Evolutionary conservation across 1,284 basidiomycete species (phyloP), one percentile per base, ranked within the genome.

Genomic region (Vanrija humicola): DNA sequence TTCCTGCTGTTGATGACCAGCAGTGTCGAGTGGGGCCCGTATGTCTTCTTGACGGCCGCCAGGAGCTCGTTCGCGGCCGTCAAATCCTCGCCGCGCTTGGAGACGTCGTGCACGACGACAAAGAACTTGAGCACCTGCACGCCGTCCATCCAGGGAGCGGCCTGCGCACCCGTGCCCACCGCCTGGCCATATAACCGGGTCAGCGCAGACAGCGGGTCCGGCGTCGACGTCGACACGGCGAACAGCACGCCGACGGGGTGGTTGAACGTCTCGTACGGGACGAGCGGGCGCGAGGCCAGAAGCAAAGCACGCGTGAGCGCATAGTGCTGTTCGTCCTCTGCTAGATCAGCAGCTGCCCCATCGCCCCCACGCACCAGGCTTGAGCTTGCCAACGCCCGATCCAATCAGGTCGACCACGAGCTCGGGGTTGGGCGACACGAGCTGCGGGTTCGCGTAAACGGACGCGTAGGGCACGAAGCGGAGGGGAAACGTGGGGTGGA

Each of bases 211-310:
- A 78, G 45, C 0, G 76, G 74, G 29, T 77, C 74, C 7, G 66
- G 59, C 2, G 68, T 70, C 0, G 69, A 62, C 12, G 75, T 71
- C 6, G 73, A 75, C 21, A 75, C 63, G 15, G 75, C 75, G 25
- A 75, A 63, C 3, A 78, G 50, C 9, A 75, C 59, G 19, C 71
- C 74, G 28, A 74, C 72, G 18, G 76, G 75, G 55, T 77, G 74
- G 54, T 77, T 74, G 64, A 77, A 77, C 10, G 75, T 77, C 54
- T 77, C 75, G 47, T 77, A 70, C n/a, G 66, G 57, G 8, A 68
- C 63, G 3, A 75, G 51, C 1, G 72, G 73, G 15, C 75, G 58
- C 9, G 76, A 74, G 1, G 71, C 64, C 14, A 78, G 64, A 5
- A 78, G 52, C 4, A 77, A 58, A 9, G 74, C 74, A 16, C 75